phyloP scores from a whole-genome alignment of 495 filamentous ascomycete genomes.

The Lasiosphaeria miniovina region DNA sequence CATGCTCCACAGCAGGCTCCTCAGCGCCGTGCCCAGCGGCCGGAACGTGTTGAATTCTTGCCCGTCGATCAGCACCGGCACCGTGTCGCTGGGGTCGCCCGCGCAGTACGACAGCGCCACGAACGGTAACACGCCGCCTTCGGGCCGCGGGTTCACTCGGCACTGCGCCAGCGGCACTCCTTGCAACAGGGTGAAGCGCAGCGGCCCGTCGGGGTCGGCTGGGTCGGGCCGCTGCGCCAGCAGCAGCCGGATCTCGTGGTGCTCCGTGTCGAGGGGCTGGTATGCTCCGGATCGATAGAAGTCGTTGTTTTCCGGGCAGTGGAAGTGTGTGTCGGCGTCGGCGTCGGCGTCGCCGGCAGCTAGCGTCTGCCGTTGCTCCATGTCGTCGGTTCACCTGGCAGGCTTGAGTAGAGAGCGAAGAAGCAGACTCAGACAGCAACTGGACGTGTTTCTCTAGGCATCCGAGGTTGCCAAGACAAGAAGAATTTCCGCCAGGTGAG shows the following conservation, averaged over 20 bases:
- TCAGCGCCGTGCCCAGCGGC: not conserved
- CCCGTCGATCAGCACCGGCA: slow-evolving; percentile 3
- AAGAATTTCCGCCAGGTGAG: no score
- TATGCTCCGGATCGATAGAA: not conserved
- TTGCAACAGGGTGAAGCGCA: slow-evolving; percentile 1
- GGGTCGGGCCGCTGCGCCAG: not conserved
- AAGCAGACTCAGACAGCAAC: no score
- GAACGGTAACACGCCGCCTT: not conserved
- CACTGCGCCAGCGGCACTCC: not conserved
- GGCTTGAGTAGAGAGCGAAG: no score
- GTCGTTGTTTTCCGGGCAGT: slow-evolving; percentile 4
- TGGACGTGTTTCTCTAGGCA: no score
- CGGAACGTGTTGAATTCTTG: slow-evolving; percentile 1
- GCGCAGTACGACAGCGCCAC: slow-evolving; percentile 11
- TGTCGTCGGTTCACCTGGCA: no score
- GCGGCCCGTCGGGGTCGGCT: not conserved
- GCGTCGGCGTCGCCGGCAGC: no score
- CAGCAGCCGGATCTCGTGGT: slow-evolving; percentile 3
- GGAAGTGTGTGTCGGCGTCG: not conserved
- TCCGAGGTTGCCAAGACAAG: no score
- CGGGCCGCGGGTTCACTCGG: not conserved
- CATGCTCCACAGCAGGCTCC: not conserved
- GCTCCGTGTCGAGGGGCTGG: not conserved
- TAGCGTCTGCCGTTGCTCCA: no score
- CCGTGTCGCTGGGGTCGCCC: slow-evolving; percentile 5